Base-by-base conservation (phyloP, 2,329 filamentous ascomycete genomes). In the Cladosporium sp. region DNA sequence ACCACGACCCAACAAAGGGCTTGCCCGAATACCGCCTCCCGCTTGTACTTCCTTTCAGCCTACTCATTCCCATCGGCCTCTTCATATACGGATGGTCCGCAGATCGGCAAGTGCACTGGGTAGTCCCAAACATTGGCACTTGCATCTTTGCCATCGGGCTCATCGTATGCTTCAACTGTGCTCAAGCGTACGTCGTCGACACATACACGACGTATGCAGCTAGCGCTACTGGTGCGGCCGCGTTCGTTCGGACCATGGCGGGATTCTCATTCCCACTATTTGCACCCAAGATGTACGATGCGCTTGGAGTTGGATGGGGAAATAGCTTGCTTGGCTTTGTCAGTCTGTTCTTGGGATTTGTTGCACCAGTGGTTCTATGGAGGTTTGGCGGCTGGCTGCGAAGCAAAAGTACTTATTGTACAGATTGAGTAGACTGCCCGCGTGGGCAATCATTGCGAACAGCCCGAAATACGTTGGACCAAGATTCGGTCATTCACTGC, bases 281-380 rank as follows among this genome's bases (percentile, higher is more conserved):
- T 66, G 82, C 81, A 0, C 82, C 82, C 0, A 67, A 62, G 4
- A 78, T 80, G 75, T 81, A 79, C 68, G 65, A 74, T 11, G 68
- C 68, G 5, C 70, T 81, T 28, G 77, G 76, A 0, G 77, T 77
- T 57, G 79, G 88, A 0, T 88, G 87, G 77, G 88, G 87, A 0
- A 88, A 87, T 68, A 82, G 80, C 15, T 65, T 87, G 64, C 72
- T 87, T 6, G 86, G 78, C 0, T 86, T 87, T 65, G 79, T 87
- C 57, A 78, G 80, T 0, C 49, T 85, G 7, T 80, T 66, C 59
- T 59, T 78, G 24, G 73, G 74, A n/a, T 44, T 78, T 1, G 68
- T 71, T 1, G 75, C 79, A 73, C 73, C 76, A 21, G 75, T 78
- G 1, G 76, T 78, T 34, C 78, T 78, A 1, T 75, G 76, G 69